Percentiles rank a stretch among this genome's conserved stretches.
phyloP scores from a whole-genome alignment of 441 rosid genomes.

The Gossypium davidsonii region DNA sequence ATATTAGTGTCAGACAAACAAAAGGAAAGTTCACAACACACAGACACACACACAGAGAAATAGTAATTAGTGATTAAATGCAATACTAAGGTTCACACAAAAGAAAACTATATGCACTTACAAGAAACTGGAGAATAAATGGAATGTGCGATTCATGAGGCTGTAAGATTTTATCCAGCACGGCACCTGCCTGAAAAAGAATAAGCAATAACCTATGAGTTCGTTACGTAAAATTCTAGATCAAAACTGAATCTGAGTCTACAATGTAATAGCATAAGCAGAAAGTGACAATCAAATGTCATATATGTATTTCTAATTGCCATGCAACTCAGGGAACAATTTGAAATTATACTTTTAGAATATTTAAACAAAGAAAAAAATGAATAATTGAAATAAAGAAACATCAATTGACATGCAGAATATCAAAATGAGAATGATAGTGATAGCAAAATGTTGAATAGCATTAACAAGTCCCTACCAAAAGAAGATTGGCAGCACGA shows the following conservation, averaged over 20 bases:
- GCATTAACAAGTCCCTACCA: constrained; percentile 38
- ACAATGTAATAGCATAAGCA: constrained; percentile 1
- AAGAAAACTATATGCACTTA: constrained; percentile 20
- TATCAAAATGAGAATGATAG: neutral
- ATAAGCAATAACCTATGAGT: neutral
- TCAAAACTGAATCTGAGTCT: neutral
- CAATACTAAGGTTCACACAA: neutral
- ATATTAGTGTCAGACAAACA: neutral
- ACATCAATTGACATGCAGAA: neutral
- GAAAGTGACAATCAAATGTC: neutral
- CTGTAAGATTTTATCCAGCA: constrained; percentile 70
- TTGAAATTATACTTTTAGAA: neutral
- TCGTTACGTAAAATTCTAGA: neutral
- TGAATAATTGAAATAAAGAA: neutral
- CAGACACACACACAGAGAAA: neutral
- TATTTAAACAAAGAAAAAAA: neutral
- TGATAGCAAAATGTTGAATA: neutral
- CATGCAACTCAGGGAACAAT: constrained; percentile 5
- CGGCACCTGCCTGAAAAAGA: constrained; percentile 64
- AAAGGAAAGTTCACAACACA: constrained; percentile 3
- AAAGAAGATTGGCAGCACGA: constrained; percentile 77
- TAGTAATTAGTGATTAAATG: neutral
- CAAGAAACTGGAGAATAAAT: constrained; percentile 89
- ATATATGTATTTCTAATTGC: neutral
- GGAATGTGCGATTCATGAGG: constrained; percentile 96